phyloP scores from a whole-genome alignment of 768 basidiomycete genomes.

The Boletus patriciae region DNA sequence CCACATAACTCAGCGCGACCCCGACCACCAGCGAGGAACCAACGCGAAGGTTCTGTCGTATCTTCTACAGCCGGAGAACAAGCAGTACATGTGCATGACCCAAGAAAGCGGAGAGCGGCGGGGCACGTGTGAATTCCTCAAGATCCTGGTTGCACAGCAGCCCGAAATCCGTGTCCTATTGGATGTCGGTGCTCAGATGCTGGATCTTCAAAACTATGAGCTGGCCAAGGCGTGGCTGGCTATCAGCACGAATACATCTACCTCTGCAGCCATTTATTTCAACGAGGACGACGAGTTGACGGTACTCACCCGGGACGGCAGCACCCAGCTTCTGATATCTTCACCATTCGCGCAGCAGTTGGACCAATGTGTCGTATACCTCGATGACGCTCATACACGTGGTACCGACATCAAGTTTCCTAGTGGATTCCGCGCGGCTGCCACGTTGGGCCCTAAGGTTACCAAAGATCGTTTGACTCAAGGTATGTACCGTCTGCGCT shows the following conservation, averaged over 20 bases:
- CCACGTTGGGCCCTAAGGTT: conserved; percentile 40
- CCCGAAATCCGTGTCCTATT: too few relatives aligned
- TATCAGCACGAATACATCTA: too few relatives aligned
- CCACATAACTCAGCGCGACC: conserved; percentile 34
- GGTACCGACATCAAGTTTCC: conserved; percentile 43
- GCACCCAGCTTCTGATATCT: too few relatives aligned
- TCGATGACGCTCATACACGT: conserved; percentile 42
- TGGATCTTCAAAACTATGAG: too few relatives aligned
- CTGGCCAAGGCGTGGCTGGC: too few relatives aligned
- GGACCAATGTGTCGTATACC: conserved; percentile 38
- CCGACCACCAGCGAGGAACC: conserved; percentile 36
- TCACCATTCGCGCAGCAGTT: too few relatives aligned
- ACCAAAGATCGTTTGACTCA: conserved; percentile 39
- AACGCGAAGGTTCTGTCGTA: conserved; percentile 43
- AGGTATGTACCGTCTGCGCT: conserved; percentile 21
- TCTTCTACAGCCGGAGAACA: conserved; percentile 27
- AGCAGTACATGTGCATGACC: conserved; percentile 17
- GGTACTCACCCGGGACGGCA: too few relatives aligned
- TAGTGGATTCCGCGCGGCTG: conserved; percentile 34
- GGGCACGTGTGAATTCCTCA: conserved; percentile 21
- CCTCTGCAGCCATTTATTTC: too few relatives aligned
- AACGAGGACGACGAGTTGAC: too few relatives aligned
- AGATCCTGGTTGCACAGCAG: conserved; percentile 32
- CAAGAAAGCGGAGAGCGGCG: conserved; percentile 14
- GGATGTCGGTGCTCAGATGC: too few relatives aligned